Base-by-base conservation (phyloP, 805 yeast species). In the Ascoidea asiatica region DNA sequence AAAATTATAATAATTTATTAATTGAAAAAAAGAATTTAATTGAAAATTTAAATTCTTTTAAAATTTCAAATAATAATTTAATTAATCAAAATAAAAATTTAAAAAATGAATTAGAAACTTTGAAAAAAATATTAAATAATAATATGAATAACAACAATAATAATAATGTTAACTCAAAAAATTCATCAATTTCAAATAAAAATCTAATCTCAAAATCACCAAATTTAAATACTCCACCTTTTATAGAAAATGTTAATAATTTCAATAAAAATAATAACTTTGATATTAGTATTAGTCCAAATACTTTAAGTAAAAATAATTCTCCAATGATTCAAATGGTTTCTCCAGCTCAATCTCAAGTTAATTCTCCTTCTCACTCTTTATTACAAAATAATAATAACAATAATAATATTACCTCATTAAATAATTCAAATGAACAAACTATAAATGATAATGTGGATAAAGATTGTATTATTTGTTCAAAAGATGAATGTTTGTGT, bases 401-500 rank as follows among this genome's bases (percentile, higher is more conserved):
- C n/a, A n/a, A n/a, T n/a, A n/a, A n/a, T n/a, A n/a, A n/a, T n/a
- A n/a, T n/a, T n/a, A n/a, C n/a, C n/a, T n/a, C n/a, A n/a, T 7
- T 23, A 6, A 23, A 23, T 15, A 29, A 2, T 15, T 29, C 35
- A 8, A 29, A 29, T 11, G 15, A 29, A 29, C 15, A 8, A 29
- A 29, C 35, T 15, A 29, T 29, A 8, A 4, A 48, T 53, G 8
- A 49, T 48, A 43, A 50, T 55, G 4, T 52, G 35, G 60, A 55
- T 36, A 63, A 57, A 39, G 69, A 65, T 45, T 81, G 89, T 57
- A 81, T 79, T 2, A 74, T 77, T n/a, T 81, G 89, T 56, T 58
- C 65, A 38, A 79, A 79, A 56, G 87, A 79, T 43, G 78, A 72
- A 46, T 82, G 89, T 55, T 58, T 81, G 13, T 81, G 89, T 57